Percentiles rank a stretch among this genome's conserved stretches.
Conservation (phyloP, 495 filamentous ascomycete genomes). For the Aspergillus mulundensis region DNA sequence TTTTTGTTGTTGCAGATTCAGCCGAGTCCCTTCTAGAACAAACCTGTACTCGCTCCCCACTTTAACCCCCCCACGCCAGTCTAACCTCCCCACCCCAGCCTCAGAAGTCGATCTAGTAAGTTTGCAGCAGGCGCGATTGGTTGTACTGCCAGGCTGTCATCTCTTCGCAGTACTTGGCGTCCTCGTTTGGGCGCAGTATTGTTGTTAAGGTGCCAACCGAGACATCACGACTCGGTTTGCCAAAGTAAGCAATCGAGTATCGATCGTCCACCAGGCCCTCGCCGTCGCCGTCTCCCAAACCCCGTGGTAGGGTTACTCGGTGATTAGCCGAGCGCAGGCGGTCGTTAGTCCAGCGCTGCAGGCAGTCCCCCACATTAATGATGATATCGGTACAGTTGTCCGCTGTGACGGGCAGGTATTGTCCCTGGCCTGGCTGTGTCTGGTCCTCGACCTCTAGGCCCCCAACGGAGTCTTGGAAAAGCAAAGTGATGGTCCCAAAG, state of each 20-base stretch:
- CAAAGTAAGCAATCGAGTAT: conserved; percentile 35
- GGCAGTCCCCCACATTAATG: conserved; percentile 62
- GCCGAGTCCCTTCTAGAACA: no score
- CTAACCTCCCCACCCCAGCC: no score
- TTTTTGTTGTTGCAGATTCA: no score
- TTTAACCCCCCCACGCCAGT: no score
- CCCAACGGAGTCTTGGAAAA: conserved; percentile 45
- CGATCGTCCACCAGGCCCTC: conserved; percentile 13
- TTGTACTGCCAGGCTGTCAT: conserved; percentile 33
- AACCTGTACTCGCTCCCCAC: no score
- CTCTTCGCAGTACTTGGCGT: conserved; percentile 17
- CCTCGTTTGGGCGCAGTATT: not conserved
- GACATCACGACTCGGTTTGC: conserved; percentile 25
- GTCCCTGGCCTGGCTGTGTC: no score
- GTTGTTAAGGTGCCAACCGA: not conserved
- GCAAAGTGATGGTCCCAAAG: conserved; percentile 46
- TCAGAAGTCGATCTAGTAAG: no score
- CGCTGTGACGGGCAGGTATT: no score
- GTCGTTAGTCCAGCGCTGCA: conserved; percentile 60
- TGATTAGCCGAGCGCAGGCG: conserved; percentile 32
- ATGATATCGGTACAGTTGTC: conserved; percentile 37
- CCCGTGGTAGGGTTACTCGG: conserved; percentile 18
- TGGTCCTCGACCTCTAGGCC: conserved; percentile 46
- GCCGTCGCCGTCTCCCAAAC: not conserved
- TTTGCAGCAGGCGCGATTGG: conserved; percentile 11